Conservation (phyloP, 2,329 filamentous ascomycete genomes). For the Talaromyces amestolkiae region DNA sequence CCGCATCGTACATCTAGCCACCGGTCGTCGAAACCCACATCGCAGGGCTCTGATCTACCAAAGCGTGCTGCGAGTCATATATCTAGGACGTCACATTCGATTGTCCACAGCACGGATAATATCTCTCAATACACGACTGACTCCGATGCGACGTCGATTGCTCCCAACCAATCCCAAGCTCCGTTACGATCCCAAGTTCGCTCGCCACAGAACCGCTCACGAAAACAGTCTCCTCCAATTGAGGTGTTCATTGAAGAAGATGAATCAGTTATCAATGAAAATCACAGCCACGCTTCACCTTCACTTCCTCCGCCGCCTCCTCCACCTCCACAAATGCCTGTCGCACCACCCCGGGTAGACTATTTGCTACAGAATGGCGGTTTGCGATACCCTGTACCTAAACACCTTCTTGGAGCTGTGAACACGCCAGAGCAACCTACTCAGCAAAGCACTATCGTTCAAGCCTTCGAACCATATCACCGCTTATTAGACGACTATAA, state of each 20-base stretch:
- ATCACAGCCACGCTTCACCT: conserved; percentile 21
- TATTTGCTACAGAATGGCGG: conserved; percentile 90
- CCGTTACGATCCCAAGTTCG: conserved; percentile 37
- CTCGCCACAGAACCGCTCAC: conserved; percentile 2
- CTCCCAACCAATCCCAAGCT: conserved; percentile 43
- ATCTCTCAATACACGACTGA: conserved; percentile 38
- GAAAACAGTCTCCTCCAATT: conserved; percentile 31
- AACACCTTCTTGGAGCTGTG: conserved; percentile 63
- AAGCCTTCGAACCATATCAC: conserved; percentile 78
- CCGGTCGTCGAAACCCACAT: conserved; percentile 35
- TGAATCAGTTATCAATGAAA: conserved; percentile 29
- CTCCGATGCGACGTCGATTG: conserved; percentile 48
- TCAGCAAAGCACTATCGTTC: conserved; percentile 65
- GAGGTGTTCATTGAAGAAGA: conserved; percentile 38
- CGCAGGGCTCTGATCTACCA: conserved; percentile 30
- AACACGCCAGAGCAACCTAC: conserved; percentile 57
- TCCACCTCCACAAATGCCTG: conserved; percentile 63
- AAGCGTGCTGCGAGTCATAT: conserved; percentile 33
- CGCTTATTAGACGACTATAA: conserved; percentile 83
- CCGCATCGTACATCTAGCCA: conserved; percentile 37
- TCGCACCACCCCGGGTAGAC: conserved; percentile 78
- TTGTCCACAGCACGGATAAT: conserved; percentile 33
- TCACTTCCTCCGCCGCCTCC: conserved; percentile 67
- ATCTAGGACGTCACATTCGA: conserved; percentile 34
- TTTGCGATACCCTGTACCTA: conserved; percentile 67